Base-by-base conservation (phyloP, 228 moss, liverwort and hornwort species). In the Sphagnum magellanicum region DNA sequence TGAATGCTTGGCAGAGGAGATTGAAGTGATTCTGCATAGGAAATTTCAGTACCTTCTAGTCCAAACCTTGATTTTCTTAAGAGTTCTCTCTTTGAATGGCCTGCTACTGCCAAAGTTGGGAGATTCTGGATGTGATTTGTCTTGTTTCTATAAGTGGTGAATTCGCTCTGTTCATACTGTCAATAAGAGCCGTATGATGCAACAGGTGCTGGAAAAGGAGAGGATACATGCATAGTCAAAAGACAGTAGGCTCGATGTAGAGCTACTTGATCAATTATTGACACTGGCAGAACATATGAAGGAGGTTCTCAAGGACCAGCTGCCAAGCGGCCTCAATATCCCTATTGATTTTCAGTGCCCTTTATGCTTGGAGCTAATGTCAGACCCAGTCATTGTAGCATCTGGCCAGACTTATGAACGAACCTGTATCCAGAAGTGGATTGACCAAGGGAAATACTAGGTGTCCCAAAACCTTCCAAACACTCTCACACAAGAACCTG, bases 381-480 rank as follows among this genome's bases (percentile, higher is more conserved):
- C 93, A 52, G 97, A 97, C 72, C 93, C 93, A 5, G 97, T 97
- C 17, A 97, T 97, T 53, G 93, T 97, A 7, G 88, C 93, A 5
- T 93, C 93, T 46, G 97, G 97, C 16, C 97, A 97, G 83, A 97
- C 97, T 3, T 97, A 93, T 63, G 97, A 97, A 69, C 76, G 91
- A 64, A 67, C 83, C 5, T 91, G 88, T 64, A 93, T 97, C 58
- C 97, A 97, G 77, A 85, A 97, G 66, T 97, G 97, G 97, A 77
- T 97, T 32, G 79, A 82, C 50, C 88, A 91, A 50, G 97, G 97
- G n/a, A 9, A 79, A 97, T 60, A 77, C 82, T 6, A 71, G 75
- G 5, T 97, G 97, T 61, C 97, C 97, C 0, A 90, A 91, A 81
- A 97, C 97, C 5, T 79, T 85, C 52, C 97, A 91, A 83, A 77